A percentile compares a stretch with the other conserved stretches of the same genome.
Evolutionary conservation across 306 rosid genomes (phyloP).

Genomic region (Rosa rugosa): DNA sequence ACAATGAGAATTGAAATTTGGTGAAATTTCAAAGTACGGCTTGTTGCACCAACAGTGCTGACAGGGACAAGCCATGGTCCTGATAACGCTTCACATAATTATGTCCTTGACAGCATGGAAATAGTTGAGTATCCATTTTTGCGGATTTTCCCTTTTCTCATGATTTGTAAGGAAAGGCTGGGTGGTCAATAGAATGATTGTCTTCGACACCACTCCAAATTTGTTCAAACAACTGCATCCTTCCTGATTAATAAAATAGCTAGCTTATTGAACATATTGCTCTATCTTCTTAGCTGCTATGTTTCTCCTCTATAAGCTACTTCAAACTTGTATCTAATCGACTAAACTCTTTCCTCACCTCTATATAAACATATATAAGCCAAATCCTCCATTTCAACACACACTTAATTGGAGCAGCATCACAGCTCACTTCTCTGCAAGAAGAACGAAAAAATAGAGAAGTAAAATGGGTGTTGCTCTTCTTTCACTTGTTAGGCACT

Average conservation of each 20-base stretch:
- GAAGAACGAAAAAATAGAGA: neutral
- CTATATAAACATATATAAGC: conserved; percentile 30
- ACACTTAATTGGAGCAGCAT: neutral
- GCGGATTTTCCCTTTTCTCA: too few relatives aligned
- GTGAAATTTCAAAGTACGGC: neutral
- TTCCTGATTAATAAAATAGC: conserved; percentile 24
- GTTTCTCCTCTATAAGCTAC: neutral
- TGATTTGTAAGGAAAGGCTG: too few relatives aligned
- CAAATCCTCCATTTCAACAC: neutral
- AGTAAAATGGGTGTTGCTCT: conserved; percentile 14
- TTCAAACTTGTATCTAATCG: conserved; percentile 19
- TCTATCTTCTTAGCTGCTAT: too few relatives aligned
- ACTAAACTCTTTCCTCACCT: conserved; percentile 23
- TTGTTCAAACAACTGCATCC: conserved; percentile 37
- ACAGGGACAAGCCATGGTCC: neutral
- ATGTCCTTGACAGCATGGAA: too few relatives aligned
- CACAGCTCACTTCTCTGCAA: neutral
- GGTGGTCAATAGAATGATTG: neutral
- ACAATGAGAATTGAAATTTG: neutral
- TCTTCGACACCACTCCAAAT: neutral
- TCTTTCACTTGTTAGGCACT: neutral
- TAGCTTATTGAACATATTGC: neutral
- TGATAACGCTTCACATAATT: neutral
- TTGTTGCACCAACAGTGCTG: neutral
- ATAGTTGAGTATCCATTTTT: too few relatives aligned